Conservation (phyloP, 164 flowering plant genomes). For the Vitis rupestris region DNA sequence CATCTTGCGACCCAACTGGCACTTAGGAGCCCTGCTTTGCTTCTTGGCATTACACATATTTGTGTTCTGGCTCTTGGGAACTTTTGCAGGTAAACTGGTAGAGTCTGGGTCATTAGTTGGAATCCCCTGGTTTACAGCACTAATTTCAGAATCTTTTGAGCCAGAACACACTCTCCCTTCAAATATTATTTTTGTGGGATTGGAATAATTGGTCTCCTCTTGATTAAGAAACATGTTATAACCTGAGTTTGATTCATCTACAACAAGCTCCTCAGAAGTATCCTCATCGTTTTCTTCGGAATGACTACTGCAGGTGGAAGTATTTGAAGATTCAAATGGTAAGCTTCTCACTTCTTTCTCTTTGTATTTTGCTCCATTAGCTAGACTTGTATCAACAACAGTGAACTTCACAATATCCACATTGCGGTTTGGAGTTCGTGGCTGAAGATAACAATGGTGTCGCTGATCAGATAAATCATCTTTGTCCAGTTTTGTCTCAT, state of each 20-base stretch:
- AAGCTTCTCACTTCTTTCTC: slow-evolving; percentile 40
- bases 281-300: slow-evolving; percentile 31
- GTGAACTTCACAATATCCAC: slow-evolving; percentile 31
- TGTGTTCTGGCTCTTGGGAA: neutral
- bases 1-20: slow-evolving; percentile 17
- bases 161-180: slow-evolving; percentile 10
- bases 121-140: slow-evolving; percentile 13
- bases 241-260: slow-evolving; percentile 23
- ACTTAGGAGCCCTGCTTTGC: slow-evolving; percentile 21
- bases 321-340: slow-evolving; percentile 31
- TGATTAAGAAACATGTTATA: slow-evolving; percentile 6
- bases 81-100: neutral
- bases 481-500: slow-evolving; percentile 28
- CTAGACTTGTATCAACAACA: slow-evolving; percentile 43
- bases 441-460: slow-evolving; percentile 33
- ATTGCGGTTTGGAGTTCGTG: slow-evolving; percentile 18
- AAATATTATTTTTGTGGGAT: slow-evolving; percentile 1
- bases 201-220: slow-evolving; percentile 11
- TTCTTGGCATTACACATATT: slow-evolving; percentile 15
- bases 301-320: slow-evolving; percentile 10
- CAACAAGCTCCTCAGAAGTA: slow-evolving; percentile 26
- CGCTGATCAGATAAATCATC: slow-evolving; percentile 24
- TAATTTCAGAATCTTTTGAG: slow-evolving; percentile 1
- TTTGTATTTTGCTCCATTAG: slow-evolving; percentile 15
- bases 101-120: slow-evolving; percentile 12